phyloP scores from a whole-genome alignment of 1,139 yeast genomes.

The Pichia kudriavzevii region DNA sequence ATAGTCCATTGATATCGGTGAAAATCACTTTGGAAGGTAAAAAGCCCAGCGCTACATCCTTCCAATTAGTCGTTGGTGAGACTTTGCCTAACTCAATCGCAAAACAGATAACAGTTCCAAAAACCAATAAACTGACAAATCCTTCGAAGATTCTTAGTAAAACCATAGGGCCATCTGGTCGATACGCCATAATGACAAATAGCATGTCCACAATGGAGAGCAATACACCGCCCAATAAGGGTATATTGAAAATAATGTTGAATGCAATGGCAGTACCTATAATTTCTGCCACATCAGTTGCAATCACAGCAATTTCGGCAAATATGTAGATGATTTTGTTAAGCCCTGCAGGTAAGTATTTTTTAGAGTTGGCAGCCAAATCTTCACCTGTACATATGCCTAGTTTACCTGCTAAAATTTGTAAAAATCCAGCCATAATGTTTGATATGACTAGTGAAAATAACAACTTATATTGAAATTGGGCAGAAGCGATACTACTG shows the following conservation, averaged over 20 bases:
- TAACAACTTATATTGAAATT: conserved; percentile 68
- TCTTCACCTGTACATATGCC: conserved; percentile 91
- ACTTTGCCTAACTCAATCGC: conserved; percentile 69
- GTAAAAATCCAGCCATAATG: conserved; percentile 79
- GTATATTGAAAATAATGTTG: conserved; percentile 71
- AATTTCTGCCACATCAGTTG: conserved; percentile 90
- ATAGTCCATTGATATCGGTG: conserved; percentile 67
- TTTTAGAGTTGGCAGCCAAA: conserved; percentile 78
- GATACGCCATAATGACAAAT: conserved; percentile 77
- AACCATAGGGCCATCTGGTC: conserved; percentile 78
- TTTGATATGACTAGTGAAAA: conserved; percentile 79
- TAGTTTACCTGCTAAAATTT: conserved; percentile 72
- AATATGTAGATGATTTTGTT: conserved; percentile 59
- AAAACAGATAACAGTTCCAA: conserved; percentile 80
- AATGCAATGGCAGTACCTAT: conserved; percentile 90
- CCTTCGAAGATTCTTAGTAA: conserved; percentile 76
- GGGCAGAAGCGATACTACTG: conserved; percentile 82
- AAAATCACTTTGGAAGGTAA: conserved; percentile 69
- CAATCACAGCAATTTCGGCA: conserved; percentile 85
- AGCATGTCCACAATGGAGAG: conserved; percentile 81
- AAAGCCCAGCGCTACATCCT: conserved; percentile 53
- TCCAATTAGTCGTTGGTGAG: conserved; percentile 34
- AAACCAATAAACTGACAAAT: conserved; percentile 69
- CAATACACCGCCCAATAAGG: conserved; percentile 71
- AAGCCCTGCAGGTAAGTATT: conserved; percentile 56